Base-by-base conservation (phyloP, 2,329 filamentous ascomycete species). In the Trichoderma asperellum region DNA sequence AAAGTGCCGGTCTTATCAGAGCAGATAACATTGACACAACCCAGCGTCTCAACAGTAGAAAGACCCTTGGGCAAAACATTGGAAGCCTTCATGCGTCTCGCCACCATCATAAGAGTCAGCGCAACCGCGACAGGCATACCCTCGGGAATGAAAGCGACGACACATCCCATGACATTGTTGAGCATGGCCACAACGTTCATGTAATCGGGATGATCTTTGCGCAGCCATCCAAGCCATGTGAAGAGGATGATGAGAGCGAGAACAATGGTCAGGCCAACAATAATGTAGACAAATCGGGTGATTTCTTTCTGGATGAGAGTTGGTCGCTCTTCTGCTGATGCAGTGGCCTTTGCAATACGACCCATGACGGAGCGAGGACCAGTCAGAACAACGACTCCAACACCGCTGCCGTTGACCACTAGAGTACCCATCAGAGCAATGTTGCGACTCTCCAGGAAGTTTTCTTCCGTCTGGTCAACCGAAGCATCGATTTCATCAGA, bases 111-210 rank as follows among this genome's bases (percentile, higher is more conserved):
- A 0, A 83, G 75, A 0, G 81, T 83, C 35, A 82, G 69, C 0
- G 80, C 77, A 1, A 81, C 80, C 11, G 74, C 79, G 5, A 81
- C 78, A 0, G 80, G 80, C 75, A 82, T 78, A 43, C 80, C 80
- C 68, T 82, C 80, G 0, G 80, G 79, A 5, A 81, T 80, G 58
- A 80, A 81, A 1, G 79, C 80, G 3, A 81, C 79, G 21, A 82
- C 72, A 21, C 80, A 82, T 18, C 80, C 80, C 79, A 84, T 83
- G 64, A 81, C 80, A n/a, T 83, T 80, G 75, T 82, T 81, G 1
- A 84, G 75, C 79, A 83, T 83, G 0, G 77, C 77, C 24, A 81
- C 81, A 7, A 83, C 80, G 35, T 77, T 79, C 76, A 84, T 81
- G 75, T 77, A 83, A 0, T 43, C 72, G 2, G 63, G 68, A 60